Evolutionary conservation across 2,329 filamentous ascomycete species (phyloP), one percentile per base, ranked within the genome.

Genomic region (Penicillium sp.): DNA sequence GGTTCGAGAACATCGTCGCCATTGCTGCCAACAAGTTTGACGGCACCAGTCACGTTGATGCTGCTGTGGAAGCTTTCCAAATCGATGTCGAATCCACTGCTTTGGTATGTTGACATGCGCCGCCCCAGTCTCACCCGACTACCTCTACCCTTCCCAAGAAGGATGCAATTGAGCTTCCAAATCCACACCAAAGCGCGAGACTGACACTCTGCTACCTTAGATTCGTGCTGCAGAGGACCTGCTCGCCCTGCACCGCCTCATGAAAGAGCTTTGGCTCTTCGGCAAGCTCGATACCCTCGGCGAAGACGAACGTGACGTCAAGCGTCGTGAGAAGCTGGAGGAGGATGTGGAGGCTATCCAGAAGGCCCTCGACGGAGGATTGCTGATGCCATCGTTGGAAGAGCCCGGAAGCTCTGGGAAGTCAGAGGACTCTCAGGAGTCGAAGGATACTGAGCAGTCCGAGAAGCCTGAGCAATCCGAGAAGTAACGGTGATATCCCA

Each of bases 181-280:
- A n/a, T 19, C 7, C 27, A 9, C 10, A 23, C 15, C 15, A 27
- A 21, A 8, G 15, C 33, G 17, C 12, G 19, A 31, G 21, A 31
- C 45, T 57, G 27, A 59, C 15, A 27, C 43, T 41, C 2, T 3
- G 15, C n/a, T 21, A 17, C 21, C 19, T 48, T 33, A 84, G 84
- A 81, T 87, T 61, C 82, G 83, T 56, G 81, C 84, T 1, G 82
- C 83, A 15, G 86, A 89, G 73, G 85, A 88, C 54, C 77, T 87
- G 12, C 78, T 86, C 57, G 80, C 81, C 13, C 71, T 89, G 15
- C 86, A 84, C 27, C 81, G 86, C 23, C 80, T 82, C 27, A 77
- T 89, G 73, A 87, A 89, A 68, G 86, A 89, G 68, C 78, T 85
- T 23, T 89, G 86, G 86, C 76, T 88, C 6, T 88, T 87, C 65